These are phyloP conservation scores for Isatis tinctoria DNA, from an alignment of 345 rosid genomes.

Conservation along the genomic window DNA sequence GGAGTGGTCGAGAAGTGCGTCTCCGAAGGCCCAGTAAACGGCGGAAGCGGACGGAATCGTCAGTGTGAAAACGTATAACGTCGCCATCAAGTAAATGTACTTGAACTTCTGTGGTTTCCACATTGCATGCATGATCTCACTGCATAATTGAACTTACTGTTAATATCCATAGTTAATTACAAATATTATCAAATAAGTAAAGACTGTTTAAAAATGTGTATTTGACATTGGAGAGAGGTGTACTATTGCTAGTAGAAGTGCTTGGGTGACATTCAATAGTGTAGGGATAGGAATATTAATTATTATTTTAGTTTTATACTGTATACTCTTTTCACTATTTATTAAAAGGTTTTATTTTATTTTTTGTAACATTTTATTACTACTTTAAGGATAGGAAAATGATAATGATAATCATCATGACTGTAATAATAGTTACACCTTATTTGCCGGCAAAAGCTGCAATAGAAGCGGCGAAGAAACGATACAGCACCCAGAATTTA, in stretches of 20 bases:
- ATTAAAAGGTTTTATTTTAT: neutral
- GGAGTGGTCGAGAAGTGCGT: constrained; percentile 75
- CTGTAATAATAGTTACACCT: constrained; percentile 37
- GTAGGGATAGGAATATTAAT: neutral
- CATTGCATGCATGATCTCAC: constrained; percentile 99
- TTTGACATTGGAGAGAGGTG: neutral
- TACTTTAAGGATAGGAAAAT: constrained; percentile 19
- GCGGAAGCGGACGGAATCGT: constrained; percentile 92
- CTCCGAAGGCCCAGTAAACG: constrained; percentile 99
- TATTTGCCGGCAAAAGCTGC: constrained; percentile 88
- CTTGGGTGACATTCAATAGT: constrained; percentile 1
- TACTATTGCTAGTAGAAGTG: constrained; percentile 18
- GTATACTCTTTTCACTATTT: neutral
- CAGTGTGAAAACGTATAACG: constrained; percentile 87
- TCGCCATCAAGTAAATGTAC: constrained; percentile 88
- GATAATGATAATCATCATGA: constrained; percentile 22
- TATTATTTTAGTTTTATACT: neutral
- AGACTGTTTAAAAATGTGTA: constrained; percentile 1
- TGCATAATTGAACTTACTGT: constrained; percentile 17
- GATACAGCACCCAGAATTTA: constrained; percentile 25
- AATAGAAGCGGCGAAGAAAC: constrained; percentile 71
- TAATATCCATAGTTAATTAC: neutral
- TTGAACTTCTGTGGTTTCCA: constrained; percentile 99
- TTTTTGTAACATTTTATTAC: neutral
- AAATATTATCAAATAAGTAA: neutral